These are phyloP conservation scores for Zymoseptoria ardabiliae DNA, from an alignment of 2,329 filamentous ascomycete genomes.

Conservation along the genomic window DNA sequence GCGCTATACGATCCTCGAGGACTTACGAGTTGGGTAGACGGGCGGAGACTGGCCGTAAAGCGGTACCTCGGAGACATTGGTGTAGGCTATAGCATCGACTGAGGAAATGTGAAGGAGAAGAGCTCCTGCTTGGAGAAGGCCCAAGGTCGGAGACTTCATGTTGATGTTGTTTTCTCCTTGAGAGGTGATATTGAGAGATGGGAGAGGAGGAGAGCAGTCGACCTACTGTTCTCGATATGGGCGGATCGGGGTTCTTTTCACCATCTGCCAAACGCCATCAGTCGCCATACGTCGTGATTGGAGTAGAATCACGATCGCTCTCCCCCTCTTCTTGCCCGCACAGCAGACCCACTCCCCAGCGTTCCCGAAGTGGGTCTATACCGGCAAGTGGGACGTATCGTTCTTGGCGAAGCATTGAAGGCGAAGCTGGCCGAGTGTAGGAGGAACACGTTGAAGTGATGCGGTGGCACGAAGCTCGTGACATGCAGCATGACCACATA, in stretches of 20 bases:
- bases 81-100: conserved; percentile 9
- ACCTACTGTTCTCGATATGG: not conserved
- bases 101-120: conserved; percentile 9
- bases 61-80: conserved; percentile 15
- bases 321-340: not conserved
- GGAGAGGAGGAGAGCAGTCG: not conserved
- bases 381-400: not conserved
- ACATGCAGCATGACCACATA: not conserved
- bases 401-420: not conserved
- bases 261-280: not conserved
- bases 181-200: not conserved
- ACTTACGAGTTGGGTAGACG: conserved; percentile 26
- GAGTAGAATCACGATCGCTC: not conserved
- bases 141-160: conserved; percentile 10
- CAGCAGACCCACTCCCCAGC: not conserved
- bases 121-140: conserved; percentile 5
- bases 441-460: not conserved
- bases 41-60: conserved; percentile 19
- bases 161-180: not conserved
- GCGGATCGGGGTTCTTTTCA: not conserved
- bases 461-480: not conserved
- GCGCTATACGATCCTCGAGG: not conserved
- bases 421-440: not conserved
- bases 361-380: not conserved
- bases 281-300: not conserved